Base-by-base conservation (phyloP, 2,329 filamentous ascomycete species). In the Bretziella fagacearum region DNA sequence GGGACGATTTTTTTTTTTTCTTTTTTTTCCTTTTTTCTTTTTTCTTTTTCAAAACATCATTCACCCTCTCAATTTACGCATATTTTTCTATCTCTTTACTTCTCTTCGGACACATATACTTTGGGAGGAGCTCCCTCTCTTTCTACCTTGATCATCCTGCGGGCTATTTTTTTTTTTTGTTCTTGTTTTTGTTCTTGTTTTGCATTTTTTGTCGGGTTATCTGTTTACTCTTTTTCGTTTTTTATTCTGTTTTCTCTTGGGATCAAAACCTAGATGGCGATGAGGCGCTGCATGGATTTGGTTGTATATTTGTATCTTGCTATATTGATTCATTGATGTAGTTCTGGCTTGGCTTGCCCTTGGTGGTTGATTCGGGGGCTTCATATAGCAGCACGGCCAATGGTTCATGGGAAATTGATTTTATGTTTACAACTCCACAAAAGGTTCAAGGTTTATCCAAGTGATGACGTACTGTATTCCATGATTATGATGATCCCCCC, bases 91-190 rank as follows among this genome's bases (percentile, higher is more conserved):
- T 35, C 39, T 33, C n/a, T 47, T 44, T 44, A 26, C 45, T 53
- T 47, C 46, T 43, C 40, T 50, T 52, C 49, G 46, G 47, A 50
- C 53, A 53, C 46, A 53, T 53, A 49, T 42, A n/a, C n/a, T 53
- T 48, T 51, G 35, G 40, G 42, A 33, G 18, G 20, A 46, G 23
- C 11, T 36, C 25, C 8, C 30, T n/a, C n/a, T n/a, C n/a, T n/a
- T n/a, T n/a, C n/a, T n/a, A n/a, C n/a, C n/a, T n/a, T 18, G 6
- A 17, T 25, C 11, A 11, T 17, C 40, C n/a, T 27, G 18, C 20
- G 6, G 20, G 18, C 30, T 33, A 15, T 39, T 25, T 46, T 29
- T 25, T 13, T 35, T 44, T 32, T 27, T 44, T 20, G 32, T 17
- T 41, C 44, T 27, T 43, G 27, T 35, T 7, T 35, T 32, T 36